These are phyloP conservation scores for Penicillium sp. DNA, from an alignment of 2,329 filamentous ascomycete genomes.

Conservation along the genomic window DNA sequence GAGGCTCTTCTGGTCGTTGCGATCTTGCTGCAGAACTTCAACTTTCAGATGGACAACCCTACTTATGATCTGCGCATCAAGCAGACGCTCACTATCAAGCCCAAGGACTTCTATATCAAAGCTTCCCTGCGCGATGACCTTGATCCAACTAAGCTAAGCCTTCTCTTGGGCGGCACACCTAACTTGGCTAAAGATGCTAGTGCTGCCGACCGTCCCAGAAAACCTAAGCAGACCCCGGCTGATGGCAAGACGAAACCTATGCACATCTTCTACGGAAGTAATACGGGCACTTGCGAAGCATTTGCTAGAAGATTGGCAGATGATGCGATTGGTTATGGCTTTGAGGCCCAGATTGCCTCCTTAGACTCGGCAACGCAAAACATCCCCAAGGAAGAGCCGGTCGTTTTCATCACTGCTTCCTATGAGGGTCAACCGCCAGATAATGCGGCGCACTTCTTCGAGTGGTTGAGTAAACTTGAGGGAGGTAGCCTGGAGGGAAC, in stretches of 20 bases:
- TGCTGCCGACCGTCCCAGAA: conserved; percentile 22
- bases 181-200: conserved; percentile 12
- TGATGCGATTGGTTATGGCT: conserved; percentile 64
- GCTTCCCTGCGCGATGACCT: conserved; percentile 59
- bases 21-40: conserved; percentile 72
- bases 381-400: conserved; percentile 63
- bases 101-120: conserved; percentile 65
- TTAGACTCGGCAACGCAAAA: conserved; percentile 66
- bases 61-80: conserved; percentile 45
- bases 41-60: conserved; percentile 66
- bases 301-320: conserved; percentile 67
- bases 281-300: conserved; percentile 74
- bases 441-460: conserved; percentile 70
- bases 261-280: conserved; percentile 73
- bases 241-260: conserved; percentile 51
- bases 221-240: conserved; percentile 20
- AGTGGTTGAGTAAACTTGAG: conserved; percentile 64
- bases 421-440: conserved; percentile 77
- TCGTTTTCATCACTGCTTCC: conserved; percentile 70
- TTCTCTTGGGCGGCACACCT: conserved; percentile 33
- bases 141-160: conserved; percentile 49
- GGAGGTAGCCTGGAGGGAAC: conserved; percentile 59
- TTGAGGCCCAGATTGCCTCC: conserved; percentile 58
- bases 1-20: conserved; percentile 67
- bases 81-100: conserved; percentile 46